Evolutionary conservation across 2,329 filamentous ascomycete genomes (phyloP).

Genomic region (Aspergillus pseudoviridinutans): DNA sequence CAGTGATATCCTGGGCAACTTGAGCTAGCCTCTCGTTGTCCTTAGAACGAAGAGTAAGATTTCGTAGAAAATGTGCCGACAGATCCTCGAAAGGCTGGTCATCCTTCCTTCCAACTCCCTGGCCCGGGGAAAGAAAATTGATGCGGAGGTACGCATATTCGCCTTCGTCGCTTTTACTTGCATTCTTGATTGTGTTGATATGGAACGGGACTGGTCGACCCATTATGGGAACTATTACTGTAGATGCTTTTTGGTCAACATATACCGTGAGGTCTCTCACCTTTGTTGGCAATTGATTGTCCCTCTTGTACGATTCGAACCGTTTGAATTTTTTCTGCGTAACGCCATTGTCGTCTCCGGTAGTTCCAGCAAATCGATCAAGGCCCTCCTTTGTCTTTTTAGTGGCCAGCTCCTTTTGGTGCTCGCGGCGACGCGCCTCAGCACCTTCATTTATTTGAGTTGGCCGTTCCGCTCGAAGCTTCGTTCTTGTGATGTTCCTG

Average conservation of each 20-base stretch:
- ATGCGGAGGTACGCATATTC: slow-evolving; percentile 92
- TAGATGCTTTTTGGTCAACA: slow-evolving; percentile 85
- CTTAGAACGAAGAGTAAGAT: slow-evolving; percentile 88
- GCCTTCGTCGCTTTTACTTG: slow-evolving; percentile 93
- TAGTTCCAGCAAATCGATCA: slow-evolving; percentile 79
- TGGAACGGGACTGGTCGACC: slow-evolving; percentile 96
- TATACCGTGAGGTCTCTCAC: slow-evolving; percentile 84
- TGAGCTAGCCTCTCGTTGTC: slow-evolving; percentile 85
- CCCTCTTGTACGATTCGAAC: slow-evolving; percentile 97
- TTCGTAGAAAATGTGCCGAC: slow-evolving; percentile 90
- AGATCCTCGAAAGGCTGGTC: slow-evolving; percentile 98
- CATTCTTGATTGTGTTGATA: slow-evolving; percentile 97
- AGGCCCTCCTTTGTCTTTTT: slow-evolving; percentile 91
- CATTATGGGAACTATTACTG: slow-evolving; percentile 93
- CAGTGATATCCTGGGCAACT: slow-evolving; percentile 88
- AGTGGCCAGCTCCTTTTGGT: slow-evolving; percentile 81
- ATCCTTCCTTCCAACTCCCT: slow-evolving; percentile 94
- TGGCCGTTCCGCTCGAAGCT: slow-evolving; percentile 84
- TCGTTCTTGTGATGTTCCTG: slow-evolving; percentile 92
- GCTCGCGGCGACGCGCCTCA: slow-evolving; percentile 79
- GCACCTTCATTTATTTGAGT: slow-evolving; percentile 85
- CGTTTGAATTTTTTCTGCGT: slow-evolving; percentile 98
- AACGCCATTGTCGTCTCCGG: slow-evolving; percentile 78
- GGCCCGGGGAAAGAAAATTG: slow-evolving; percentile 94
- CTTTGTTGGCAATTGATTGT: slow-evolving; percentile 82